Conservation (phyloP, 1,284 basidiomycete genomes). For the Ceratobasidium sp. region DNA sequence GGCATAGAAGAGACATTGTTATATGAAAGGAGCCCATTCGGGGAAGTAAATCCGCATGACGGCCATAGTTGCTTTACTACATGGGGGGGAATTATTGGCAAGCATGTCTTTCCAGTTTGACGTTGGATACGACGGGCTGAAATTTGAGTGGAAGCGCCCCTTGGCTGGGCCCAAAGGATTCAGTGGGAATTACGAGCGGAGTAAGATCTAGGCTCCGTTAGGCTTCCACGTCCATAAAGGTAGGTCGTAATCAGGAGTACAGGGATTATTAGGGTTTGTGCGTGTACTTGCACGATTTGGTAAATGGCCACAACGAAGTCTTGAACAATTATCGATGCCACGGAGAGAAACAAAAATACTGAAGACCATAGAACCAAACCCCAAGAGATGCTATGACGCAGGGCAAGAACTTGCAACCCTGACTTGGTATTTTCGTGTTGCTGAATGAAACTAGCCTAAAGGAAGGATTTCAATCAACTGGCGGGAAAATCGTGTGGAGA, state of each 20-base stretch:
- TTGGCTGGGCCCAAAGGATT: no score
- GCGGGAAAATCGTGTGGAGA: not conserved
- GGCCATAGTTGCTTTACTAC: no score
- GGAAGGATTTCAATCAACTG: not conserved
- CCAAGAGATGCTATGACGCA: slow-evolving; percentile 15
- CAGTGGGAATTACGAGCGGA: no score
- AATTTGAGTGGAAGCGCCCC: no score
- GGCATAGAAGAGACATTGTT: no score
- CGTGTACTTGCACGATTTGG: not conserved
- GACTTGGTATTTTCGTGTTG: not conserved
- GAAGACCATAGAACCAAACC: slow-evolving; percentile 3
- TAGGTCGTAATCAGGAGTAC: not conserved
- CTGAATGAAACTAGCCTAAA: slow-evolving; percentile 21
- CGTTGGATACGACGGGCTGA: no score
- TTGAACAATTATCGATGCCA: not conserved
- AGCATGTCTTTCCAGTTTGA: no score
- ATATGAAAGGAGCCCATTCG: no score
- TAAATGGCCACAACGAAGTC: not conserved
- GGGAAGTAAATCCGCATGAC: no score
- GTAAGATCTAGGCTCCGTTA: not conserved
- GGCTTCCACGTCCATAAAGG: not conserved
- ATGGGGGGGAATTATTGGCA: no score
- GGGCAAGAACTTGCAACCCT: slow-evolving; percentile 19
- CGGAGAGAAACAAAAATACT: not conserved
- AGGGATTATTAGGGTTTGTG: not conserved